Conservation (phyloP, 176 grass and related monocot species). For the Ampelocalamus luodianensis region DNA sequence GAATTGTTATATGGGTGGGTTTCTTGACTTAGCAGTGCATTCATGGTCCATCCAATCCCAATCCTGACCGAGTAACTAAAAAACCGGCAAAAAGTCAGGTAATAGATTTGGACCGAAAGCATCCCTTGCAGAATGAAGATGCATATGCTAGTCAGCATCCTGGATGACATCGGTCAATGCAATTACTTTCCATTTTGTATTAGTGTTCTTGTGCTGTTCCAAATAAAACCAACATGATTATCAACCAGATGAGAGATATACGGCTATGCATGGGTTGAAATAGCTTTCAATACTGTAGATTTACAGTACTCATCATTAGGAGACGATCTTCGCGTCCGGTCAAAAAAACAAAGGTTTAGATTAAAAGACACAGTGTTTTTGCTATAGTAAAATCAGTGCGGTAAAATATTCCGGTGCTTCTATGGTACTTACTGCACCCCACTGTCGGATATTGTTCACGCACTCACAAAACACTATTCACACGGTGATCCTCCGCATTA, state of each 20-base stretch:
- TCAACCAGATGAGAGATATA: background rate
- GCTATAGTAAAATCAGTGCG: no score
- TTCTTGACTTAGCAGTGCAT: background rate
- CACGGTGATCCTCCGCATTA: background rate
- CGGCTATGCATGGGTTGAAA: no score
- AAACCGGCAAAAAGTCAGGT: background rate
- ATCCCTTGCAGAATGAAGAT: background rate
- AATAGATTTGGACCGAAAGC: background rate
- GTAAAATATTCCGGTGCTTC: no score
- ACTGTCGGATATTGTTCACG: no score
- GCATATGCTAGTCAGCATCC: background rate
- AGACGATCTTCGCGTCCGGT: no score
- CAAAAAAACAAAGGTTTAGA: no score
- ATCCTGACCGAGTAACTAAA: conserved; percentile 20
- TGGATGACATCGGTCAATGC: background rate
- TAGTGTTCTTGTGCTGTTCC: background rate
- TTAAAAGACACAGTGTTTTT: no score
- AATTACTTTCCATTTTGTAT: background rate
- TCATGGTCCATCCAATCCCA: background rate
- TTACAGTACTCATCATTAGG: no score
- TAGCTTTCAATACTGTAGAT: no score
- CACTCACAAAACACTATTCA: no score
- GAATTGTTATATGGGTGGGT: background rate
- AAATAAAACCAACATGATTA: background rate
- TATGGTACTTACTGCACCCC: no score